phyloP scores from a whole-genome alignment of 768 basidiomycete species.

The Pholiota microspora region DNA sequence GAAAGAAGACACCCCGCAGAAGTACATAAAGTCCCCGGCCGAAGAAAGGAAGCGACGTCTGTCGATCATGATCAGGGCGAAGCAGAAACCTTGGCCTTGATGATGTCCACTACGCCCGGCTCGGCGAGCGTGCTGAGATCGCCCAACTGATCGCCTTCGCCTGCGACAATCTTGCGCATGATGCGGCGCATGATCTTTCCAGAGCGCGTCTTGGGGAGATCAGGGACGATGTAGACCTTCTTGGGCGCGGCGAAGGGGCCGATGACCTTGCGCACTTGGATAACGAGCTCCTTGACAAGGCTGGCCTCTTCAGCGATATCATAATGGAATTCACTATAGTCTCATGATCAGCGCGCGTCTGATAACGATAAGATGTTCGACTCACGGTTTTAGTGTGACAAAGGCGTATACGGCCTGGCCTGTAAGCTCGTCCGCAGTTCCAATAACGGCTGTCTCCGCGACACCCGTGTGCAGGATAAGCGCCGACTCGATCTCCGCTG shows the following conservation, averaged over 20 bases:
- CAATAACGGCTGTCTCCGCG: slow-evolving; percentile 94
- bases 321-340: slow-evolving; percentile 76
- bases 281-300: slow-evolving; percentile 82
- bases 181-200: slow-evolving; percentile 98
- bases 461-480: slow-evolving; percentile 94
- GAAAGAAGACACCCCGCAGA: background rate
- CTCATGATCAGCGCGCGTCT: background rate
- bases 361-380: too few relatives aligned
- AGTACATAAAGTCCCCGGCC: background rate
- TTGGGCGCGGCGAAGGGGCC: slow-evolving; percentile 98
- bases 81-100: slow-evolving; percentile 73
- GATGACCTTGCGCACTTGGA: slow-evolving; percentile 97
- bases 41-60: background rate
- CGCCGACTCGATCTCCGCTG: slow-evolving; percentile 97
- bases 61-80: background rate
- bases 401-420: slow-evolving; percentile 95
- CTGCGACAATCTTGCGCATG: slow-evolving; percentile 93
- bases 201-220: slow-evolving; percentile 92
- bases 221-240: slow-evolving; percentile 78
- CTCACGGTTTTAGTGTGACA: slow-evolving; percentile 91
- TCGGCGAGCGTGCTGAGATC: slow-evolving; percentile 94
- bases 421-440: slow-evolving; percentile 81
- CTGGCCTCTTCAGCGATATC: slow-evolving; percentile 66
- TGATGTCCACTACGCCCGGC: slow-evolving; percentile 78
- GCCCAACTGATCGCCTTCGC: slow-evolving; percentile 93